phyloP scores from a whole-genome alignment of 352 stramenopile genomes.

The Phytophthora syringae region DNA sequence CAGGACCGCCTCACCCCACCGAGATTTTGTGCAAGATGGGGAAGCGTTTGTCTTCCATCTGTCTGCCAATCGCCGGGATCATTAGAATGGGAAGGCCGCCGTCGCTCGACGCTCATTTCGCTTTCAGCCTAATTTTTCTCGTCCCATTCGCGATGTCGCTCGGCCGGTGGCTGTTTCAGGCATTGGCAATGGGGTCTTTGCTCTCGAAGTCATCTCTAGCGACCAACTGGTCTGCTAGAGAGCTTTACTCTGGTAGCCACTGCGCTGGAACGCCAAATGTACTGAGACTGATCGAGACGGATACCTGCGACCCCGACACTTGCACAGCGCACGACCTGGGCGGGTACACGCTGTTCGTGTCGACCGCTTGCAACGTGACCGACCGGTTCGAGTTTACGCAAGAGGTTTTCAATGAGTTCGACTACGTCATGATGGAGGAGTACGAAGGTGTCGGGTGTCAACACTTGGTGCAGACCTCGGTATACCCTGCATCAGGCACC shows the following conservation, averaged over 20 bases:
- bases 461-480: conserved; percentile 31
- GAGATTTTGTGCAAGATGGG: conserved; percentile 35
- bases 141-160: conserved; percentile 17
- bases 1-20: conserved; percentile 25
- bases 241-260: conserved; percentile 40
- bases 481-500: conserved; percentile 34
- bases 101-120: conserved; percentile 30
- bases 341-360: conserved; percentile 34
- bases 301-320: conserved; percentile 17
- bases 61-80: conserved; percentile 35
- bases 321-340: conserved; percentile 31
- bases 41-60: conserved; percentile 24
- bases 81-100: conserved; percentile 5
- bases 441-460: conserved; percentile 26
- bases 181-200: conserved; percentile 11
- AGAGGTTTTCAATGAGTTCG: conserved; percentile 29
- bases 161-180: conserved; percentile 20
- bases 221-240: conserved; percentile 26
- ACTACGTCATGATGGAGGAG: conserved; percentile 44
- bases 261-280: conserved; percentile 40
- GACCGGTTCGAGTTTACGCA: conserved; percentile 37
- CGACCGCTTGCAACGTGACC: conserved; percentile 27
- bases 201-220: conserved; percentile 14
- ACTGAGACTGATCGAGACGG: conserved; percentile 26
- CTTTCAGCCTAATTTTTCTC: conserved; percentile 5